phyloP scores from a whole-genome alignment of 2,329 filamentous ascomycete species.

The Aspergillus luchuensis region DNA sequence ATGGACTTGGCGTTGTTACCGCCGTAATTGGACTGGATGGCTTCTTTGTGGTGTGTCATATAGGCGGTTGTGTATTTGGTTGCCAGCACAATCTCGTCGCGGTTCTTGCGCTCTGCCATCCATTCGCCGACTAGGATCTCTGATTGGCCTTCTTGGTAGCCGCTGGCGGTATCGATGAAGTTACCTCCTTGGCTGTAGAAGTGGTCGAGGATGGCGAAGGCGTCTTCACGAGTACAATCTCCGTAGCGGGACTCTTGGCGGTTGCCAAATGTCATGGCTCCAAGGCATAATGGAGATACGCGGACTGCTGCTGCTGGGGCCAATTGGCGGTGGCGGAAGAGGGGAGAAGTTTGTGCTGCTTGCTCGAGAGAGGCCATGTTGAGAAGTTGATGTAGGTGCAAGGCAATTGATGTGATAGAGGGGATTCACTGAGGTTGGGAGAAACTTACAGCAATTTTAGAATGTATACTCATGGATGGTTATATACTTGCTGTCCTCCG shows the following conservation, averaged over 20 bases:
- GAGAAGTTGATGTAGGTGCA: no score
- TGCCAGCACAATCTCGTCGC: slow-evolving; percentile 56
- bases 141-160: slow-evolving; percentile 51
- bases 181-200: slow-evolving; percentile 54
- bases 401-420: no score
- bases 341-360: neutral
- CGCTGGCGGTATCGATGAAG: slow-evolving; percentile 56
- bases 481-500: no score
- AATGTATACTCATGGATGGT: no score
- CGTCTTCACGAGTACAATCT: slow-evolving; percentile 47
- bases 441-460: accelerated
- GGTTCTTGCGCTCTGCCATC: slow-evolving; percentile 47
- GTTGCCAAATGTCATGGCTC: slow-evolving; percentile 37
- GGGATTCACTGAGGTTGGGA: no score
- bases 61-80: slow-evolving; percentile 55
- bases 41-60: slow-evolving; percentile 27
- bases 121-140: slow-evolving; percentile 55
- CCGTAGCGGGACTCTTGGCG: slow-evolving; percentile 38
- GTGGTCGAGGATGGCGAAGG: slow-evolving; percentile 51
- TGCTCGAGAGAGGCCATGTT: no score
- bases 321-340: slow-evolving; percentile 10
- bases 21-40: slow-evolving; percentile 41
- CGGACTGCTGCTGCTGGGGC: slow-evolving; percentile 5
- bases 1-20: slow-evolving; percentile 41
- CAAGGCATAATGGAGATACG: slow-evolving; percentile 24